phyloP scores from a whole-genome alignment of 306 rosid species.

The Purshia tridentata region DNA sequence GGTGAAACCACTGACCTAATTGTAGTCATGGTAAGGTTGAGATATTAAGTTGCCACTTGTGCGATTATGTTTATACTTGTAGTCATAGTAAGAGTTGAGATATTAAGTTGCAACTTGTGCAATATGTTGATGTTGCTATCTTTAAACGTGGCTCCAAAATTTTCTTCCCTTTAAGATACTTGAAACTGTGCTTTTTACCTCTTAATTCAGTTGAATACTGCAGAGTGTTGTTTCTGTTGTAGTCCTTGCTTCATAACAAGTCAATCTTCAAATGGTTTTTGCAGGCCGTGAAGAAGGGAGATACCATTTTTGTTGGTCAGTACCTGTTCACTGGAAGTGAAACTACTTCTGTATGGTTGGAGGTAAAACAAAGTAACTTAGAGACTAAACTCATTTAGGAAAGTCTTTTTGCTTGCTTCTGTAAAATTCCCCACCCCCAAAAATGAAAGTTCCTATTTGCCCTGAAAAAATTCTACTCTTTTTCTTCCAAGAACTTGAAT shows the following conservation, averaged over 20 bases:
- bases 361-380: constrained; percentile 49
- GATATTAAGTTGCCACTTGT: constrained; percentile 2
- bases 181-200: not conserved
- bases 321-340: constrained; percentile 99
- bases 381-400: constrained; percentile 13
- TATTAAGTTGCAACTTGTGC: not conserved
- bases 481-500: not conserved
- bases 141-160: not conserved
- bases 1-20: not conserved
- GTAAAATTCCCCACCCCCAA: not conserved
- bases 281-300: constrained; percentile 87
- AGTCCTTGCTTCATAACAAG: not conserved
- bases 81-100: not conserved
- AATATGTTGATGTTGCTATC: not conserved
- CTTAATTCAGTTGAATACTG: not conserved
- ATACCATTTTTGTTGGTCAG: constrained; percentile 91
- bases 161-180: not conserved
- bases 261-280: constrained; percentile 30
- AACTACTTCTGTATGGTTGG: constrained; percentile 98
- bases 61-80: too few species aligned
- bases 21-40: not conserved
- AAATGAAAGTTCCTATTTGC: not conserved
- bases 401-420: not conserved
- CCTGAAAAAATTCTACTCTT: not conserved
- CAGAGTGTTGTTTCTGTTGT: not conserved